Base-by-base conservation (phyloP, 371 early-diverging fungal species). In the Cokeromyces recurvatus region DNA sequence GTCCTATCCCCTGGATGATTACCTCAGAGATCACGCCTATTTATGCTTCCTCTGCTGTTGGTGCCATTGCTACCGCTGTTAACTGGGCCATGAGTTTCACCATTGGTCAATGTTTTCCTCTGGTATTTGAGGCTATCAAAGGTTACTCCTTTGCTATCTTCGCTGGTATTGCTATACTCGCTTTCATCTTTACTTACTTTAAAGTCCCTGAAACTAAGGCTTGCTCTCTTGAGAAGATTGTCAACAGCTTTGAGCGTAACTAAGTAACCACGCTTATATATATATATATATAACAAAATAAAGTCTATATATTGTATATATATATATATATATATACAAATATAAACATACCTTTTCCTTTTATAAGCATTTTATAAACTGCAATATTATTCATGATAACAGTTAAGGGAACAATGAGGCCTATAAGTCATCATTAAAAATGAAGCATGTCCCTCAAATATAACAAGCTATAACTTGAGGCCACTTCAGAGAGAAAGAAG, bases 191-290 rank as follows among this genome's bases (percentile, higher is more conserved):
- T 32, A 66, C 66, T 5, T 46, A 38, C 0, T 25, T 77, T 48
- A 77, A 70, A 38, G 74, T 94, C 4, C 90, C 90, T n/a, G 94
- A 94, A 71, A 92, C 91, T 11, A 81, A 79, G 57, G 84, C 82
- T 21, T 58, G 74, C 9, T 67, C 82, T 11, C 54, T 85, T 10
- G 89, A 89, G 59, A 69, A 78, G n/a, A 75, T 86, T 14, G 59
- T 64, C 19, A 17, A 46, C 10, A 10, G 37, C 17, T 49, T 57
- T 29, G 29, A 52, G 32, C 38, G 43, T n/a, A n/a, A n/a, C n/a
- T n/a, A n/a, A n/a, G n/a, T n/a, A n/a, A n/a, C n/a, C n/a, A n/a
- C n/a, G n/a, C n/a, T n/a, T n/a, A n/a, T n/a, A n/a, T n/a, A n/a
- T n/a, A n/a, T n/a, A n/a, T n/a, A n/a, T n/a, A n/a, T n/a, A n/a